These are phyloP conservation scores for Cryptococcus jaspeensis DNA, from an alignment of 1,284 basidiomycete genomes.

Conservation along the genomic window DNA sequence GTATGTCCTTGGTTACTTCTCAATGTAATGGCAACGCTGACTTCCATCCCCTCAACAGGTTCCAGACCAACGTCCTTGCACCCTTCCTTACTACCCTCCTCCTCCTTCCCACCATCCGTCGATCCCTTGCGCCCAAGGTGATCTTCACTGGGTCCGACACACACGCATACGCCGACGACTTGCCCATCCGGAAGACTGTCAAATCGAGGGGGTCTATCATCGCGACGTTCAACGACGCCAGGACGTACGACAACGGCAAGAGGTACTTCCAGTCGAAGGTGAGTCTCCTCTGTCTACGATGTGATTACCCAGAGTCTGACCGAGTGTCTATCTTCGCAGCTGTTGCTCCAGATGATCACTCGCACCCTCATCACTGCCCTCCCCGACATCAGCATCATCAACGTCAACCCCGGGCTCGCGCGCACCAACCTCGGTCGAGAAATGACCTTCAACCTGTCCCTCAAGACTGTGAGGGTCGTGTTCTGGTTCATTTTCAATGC, in stretches of 20 bases:
- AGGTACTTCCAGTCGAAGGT: constrained; percentile 27
- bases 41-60: too few relatives aligned
- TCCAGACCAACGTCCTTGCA: too few relatives aligned
- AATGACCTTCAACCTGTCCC: background rate
- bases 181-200: constrained; percentile 2
- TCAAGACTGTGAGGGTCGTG: background rate
- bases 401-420: constrained; percentile 20
- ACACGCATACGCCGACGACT: constrained; percentile 8
- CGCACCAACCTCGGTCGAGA: constrained; percentile 21
- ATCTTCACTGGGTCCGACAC: constrained; percentile 17
- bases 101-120: too few relatives aligned
- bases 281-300: background rate
- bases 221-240: constrained; percentile 9
- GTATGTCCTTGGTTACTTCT: too few relatives aligned
- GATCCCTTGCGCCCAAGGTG: constrained; percentile 6
- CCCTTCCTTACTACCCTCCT: constrained; percentile 23
- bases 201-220: constrained; percentile 4
- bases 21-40: too few relatives aligned
- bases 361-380: constrained; percentile 14
- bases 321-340: constrained; percentile 9
- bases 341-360: constrained; percentile 25
- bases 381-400: constrained; percentile 10
- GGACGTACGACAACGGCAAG: constrained; percentile 1
- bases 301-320: background rate
- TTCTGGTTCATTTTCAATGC: constrained; percentile 5